Percentiles rank a stretch among this genome's conserved stretches.
phyloP scores from a whole-genome alignment of 192 early-diverging fungal species.

The Pilobolus umbonatus region DNA sequence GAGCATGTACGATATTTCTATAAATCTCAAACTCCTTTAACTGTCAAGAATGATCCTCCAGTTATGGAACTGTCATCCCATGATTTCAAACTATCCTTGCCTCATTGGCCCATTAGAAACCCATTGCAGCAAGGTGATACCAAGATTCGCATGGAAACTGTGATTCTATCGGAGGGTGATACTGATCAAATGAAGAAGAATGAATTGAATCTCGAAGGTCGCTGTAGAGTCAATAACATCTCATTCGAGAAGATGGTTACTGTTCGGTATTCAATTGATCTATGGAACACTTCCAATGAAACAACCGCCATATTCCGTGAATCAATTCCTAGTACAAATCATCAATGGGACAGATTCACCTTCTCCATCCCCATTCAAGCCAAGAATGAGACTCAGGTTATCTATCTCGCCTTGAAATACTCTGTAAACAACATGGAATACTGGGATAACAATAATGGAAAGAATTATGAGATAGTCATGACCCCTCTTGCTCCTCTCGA shows the following conservation, averaged over 20 bases:
- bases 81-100: slow-evolving; percentile 29
- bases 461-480: slow-evolving; percentile 68
- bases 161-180: slow-evolving; percentile 18
- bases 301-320: slow-evolving; percentile 57
- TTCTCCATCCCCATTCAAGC: slow-evolving; percentile 59
- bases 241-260: slow-evolving; percentile 78
- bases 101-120: slow-evolving; percentile 43
- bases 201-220: slow-evolving; percentile 55
- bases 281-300: slow-evolving; percentile 74
- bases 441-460: slow-evolving; percentile 94
- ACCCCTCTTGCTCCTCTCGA: neutral
- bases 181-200: slow-evolving; percentile 26
- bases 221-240: slow-evolving; percentile 76
- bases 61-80: slow-evolving; percentile 19
- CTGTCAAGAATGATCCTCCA: slow-evolving; percentile 39
- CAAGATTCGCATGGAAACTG: slow-evolving; percentile 9
- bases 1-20: slow-evolving; percentile 69
- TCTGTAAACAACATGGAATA: slow-evolving; percentile 63
- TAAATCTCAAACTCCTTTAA: slow-evolving; percentile 58
- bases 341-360: slow-evolving; percentile 62
- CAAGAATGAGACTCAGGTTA: slow-evolving; percentile 24
- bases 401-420: slow-evolving; percentile 65
- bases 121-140: slow-evolving; percentile 37
- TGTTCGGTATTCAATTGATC: slow-evolving; percentile 80
- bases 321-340: slow-evolving; percentile 43